Conservation (phyloP, 441 rosid species). For the Erysimum cheiri region DNA sequence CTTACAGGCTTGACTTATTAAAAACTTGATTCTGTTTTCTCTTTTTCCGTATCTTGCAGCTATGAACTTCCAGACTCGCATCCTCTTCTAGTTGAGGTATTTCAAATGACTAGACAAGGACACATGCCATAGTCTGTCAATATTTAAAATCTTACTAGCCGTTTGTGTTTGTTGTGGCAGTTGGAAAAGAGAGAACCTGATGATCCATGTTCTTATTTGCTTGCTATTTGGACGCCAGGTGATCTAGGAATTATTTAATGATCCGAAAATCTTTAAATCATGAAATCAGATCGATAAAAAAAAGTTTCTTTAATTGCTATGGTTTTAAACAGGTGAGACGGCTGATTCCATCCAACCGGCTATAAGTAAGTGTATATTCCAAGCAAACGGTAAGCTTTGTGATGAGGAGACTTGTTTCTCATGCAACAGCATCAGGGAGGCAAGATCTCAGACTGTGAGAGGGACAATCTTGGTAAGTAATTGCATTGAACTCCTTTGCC, state of each 20-base stretch:
- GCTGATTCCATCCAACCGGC: conserved; percentile 56
- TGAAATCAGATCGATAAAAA: background rate
- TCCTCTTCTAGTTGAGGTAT: conserved; percentile 62
- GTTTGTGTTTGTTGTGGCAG: conserved; percentile 45
- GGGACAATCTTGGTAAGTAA: conserved; percentile 66
- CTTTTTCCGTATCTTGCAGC: conserved; percentile 34
- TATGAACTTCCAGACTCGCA: conserved; percentile 64
- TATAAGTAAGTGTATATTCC: conserved; percentile 50
- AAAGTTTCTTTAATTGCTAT: conserved; percentile 1
- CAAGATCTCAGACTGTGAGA: conserved; percentile 59
- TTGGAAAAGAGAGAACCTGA: conserved; percentile 60
- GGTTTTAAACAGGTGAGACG: conserved; percentile 56
- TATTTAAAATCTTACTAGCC: conserved; percentile 19
- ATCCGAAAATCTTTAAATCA: background rate
- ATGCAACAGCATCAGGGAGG: conserved; percentile 59
- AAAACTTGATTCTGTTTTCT: conserved; percentile 23
- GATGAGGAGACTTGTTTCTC: conserved; percentile 54
- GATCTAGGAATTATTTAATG: conserved; percentile 7
- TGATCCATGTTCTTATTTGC: conserved; percentile 61
- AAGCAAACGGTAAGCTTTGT: conserved; percentile 49
- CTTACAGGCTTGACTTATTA: conserved; percentile 18
- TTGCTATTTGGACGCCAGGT: conserved; percentile 77
- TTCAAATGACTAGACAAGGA: conserved; percentile 25
- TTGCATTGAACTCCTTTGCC: conserved; percentile 1
- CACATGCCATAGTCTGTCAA: background rate